phyloP scores from a whole-genome alignment of 2,329 filamentous ascomycete species.

The Sporothrix schenckii region DNA sequence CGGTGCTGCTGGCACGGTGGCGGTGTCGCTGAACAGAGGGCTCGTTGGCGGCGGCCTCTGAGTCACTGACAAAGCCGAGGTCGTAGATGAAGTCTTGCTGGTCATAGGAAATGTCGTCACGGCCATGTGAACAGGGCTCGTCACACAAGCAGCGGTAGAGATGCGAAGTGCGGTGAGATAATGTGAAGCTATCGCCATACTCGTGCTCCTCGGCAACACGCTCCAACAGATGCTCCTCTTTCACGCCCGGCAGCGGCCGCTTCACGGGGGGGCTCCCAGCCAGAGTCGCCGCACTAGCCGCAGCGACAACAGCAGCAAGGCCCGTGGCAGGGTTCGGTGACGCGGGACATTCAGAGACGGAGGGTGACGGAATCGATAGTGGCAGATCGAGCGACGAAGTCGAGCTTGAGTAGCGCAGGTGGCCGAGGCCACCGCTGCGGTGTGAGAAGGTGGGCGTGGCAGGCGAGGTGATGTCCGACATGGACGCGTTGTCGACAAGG shows the following conservation, averaged over 20 bases:
- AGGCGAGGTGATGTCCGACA: conserved; percentile 68
- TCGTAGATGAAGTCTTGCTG: conserved; percentile 64
- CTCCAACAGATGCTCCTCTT: conserved; percentile 82
- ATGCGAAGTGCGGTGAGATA: conserved; percentile 39
- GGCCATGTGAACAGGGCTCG: conserved; percentile 60
- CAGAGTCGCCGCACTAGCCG: conserved; percentile 47
- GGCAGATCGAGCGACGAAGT: conserved; percentile 72
- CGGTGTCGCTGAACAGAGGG: conserved; percentile 15
- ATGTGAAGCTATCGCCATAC: not conserved
- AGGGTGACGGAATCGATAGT: conserved; percentile 44
- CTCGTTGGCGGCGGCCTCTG: conserved; percentile 53
- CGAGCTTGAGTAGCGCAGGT: conserved; percentile 67
- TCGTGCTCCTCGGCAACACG: conserved; percentile 50
- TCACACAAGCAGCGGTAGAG: conserved; percentile 73
- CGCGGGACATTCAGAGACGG: conserved; percentile 54
- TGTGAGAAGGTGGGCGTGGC: conserved; percentile 69
- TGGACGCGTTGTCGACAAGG: conserved; percentile 57
- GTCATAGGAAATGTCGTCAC: conserved; percentile 43
- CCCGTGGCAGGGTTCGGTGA: conserved; percentile 51
- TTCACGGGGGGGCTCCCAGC: conserved; percentile 59
- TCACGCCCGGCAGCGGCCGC: conserved; percentile 74
- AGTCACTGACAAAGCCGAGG: conserved; percentile 66
- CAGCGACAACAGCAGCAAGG: conserved; percentile 59
- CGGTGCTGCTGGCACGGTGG: conserved; percentile 27
- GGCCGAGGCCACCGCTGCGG: conserved; percentile 53